phyloP scores from a whole-genome alignment of 768 basidiomycete species.

The Mycena epipterygia region DNA sequence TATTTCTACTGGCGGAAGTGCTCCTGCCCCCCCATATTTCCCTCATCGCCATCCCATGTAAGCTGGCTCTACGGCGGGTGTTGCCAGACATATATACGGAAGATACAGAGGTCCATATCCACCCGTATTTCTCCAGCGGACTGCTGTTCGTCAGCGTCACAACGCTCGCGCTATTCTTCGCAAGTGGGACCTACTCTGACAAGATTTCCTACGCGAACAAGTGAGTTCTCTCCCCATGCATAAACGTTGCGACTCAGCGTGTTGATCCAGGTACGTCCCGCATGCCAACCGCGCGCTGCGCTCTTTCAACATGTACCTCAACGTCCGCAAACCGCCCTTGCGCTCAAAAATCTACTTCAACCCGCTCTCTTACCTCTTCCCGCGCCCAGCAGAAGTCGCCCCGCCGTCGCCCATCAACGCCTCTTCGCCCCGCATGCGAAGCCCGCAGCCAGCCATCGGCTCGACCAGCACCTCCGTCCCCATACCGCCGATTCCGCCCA shows the following conservation, averaged over 20 bases:
- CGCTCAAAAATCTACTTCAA: constrained; percentile 70
- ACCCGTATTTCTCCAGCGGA: constrained; percentile 84
- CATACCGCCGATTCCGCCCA: constrained; percentile 89
- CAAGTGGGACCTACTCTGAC: constrained; percentile 95
- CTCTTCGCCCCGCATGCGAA: constrained; percentile 51
- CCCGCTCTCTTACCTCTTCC: constrained; percentile 72
- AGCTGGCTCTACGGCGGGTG: constrained; percentile 59
- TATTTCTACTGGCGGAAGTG: constrained; percentile 82
- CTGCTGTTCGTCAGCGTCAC: constrained; percentile 90
- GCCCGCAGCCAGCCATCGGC: constrained; percentile 46
- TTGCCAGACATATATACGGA: constrained; percentile 66
- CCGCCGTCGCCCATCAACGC: constrained; percentile 42
- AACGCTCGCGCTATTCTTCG: constrained; percentile 94
- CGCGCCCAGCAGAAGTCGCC: constrained; percentile 51
- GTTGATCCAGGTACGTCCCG: constrained; percentile 87
- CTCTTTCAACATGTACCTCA: constrained; percentile 96
- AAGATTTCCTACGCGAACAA: constrained; percentile 97
- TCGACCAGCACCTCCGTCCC: constrained; percentile 50
- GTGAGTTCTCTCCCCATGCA: constrained; percentile 60
- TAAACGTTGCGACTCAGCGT: neutral
- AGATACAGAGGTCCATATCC: constrained; percentile 61
- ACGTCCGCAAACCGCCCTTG: constrained; percentile 87
- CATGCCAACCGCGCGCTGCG: constrained; percentile 94
- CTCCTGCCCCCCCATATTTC: constrained; percentile 74
- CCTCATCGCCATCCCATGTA: constrained; percentile 75